Conservation (phyloP, 2,329 filamentous ascomycete species). For the Teratosphaeria viscida region DNA sequence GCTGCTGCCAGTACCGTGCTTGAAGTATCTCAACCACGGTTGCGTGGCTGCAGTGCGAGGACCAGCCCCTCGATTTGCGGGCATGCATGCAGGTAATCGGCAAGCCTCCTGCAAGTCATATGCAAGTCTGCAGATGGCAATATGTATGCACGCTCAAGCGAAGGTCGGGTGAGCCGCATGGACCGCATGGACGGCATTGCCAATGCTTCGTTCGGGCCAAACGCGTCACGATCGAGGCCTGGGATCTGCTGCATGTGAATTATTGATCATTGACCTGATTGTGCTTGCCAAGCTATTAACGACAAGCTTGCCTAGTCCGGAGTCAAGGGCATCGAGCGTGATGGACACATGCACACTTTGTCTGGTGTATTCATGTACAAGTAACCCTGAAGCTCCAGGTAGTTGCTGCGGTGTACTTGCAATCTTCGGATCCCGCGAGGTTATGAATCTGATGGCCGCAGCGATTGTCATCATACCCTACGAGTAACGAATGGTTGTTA, state of each 20-base stretch:
- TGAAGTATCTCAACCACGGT: not conserved
- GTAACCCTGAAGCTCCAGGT: no score
- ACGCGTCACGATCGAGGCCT: not conserved
- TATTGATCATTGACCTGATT: not conserved
- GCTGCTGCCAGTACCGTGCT: not conserved
- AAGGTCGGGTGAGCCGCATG: not conserved
- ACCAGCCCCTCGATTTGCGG: not conserved
- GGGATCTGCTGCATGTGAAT: not conserved
- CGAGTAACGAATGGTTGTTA: no score
- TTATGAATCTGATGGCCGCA: no score
- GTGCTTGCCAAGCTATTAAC: not conserved
- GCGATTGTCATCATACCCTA: no score
- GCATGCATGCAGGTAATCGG: no score
- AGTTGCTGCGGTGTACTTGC: no score
- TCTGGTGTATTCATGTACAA: no score
- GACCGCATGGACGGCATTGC: not conserved
- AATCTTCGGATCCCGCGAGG: no score
- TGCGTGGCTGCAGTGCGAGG: not conserved
- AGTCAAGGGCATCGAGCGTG: no score
- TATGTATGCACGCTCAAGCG: not conserved
- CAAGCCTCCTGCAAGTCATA: not conserved
- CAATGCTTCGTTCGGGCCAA: not conserved
- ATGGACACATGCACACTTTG: no score
- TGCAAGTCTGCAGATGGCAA: not conserved
- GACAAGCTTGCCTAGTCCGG: not conserved